Percentiles rank a stretch among this genome's conserved stretches.
Evolutionary conservation across 768 basidiomycete genomes (phyloP).

Genomic region (Trametes punicea): DNA sequence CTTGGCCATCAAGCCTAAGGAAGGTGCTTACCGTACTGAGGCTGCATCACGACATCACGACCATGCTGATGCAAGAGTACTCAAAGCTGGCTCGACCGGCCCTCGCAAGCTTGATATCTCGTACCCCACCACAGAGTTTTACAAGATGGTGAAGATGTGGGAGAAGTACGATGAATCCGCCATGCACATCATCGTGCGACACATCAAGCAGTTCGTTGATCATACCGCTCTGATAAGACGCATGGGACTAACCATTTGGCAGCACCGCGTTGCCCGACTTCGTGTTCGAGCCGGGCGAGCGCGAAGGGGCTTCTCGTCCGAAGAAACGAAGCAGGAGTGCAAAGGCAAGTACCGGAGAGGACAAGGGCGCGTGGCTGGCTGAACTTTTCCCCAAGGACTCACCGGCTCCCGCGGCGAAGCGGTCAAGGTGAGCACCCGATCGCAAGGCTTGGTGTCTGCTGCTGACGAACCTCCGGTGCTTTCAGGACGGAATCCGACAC

Average conservation of each 20-base stretch:
- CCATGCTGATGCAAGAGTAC: slow-evolving; percentile 1
- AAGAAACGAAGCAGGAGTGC: slow-evolving; percentile 65
- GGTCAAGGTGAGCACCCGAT: slow-evolving; percentile 5
- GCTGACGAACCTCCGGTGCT: not conserved
- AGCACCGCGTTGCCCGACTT: slow-evolving; percentile 78
- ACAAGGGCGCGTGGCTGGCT: not conserved
- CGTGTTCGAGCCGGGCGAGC: slow-evolving; percentile 79
- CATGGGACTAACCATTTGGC: slow-evolving; percentile 1
- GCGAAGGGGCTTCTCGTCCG: slow-evolving; percentile 62
- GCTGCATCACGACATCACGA: not conserved
- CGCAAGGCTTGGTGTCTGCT: not conserved
- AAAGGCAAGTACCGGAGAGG: slow-evolving; percentile 7
- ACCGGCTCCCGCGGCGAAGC: slow-evolving; percentile 13
- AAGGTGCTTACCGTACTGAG: slow-evolving; percentile 55
- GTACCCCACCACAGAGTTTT: slow-evolving; percentile 94
- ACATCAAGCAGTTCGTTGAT: slow-evolving; percentile 70
- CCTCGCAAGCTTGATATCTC: slow-evolving; percentile 91
- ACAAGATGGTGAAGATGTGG: slow-evolving; percentile 91
- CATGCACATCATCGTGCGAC: slow-evolving; percentile 92
- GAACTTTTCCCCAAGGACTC: slow-evolving; percentile 9
- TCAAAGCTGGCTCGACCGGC: slow-evolving; percentile 67
- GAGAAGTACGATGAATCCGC: slow-evolving; percentile 87
- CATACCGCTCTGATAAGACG: slow-evolving; percentile 26
- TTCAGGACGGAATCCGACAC: slow-evolving; percentile 6
- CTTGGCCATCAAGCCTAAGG: slow-evolving; percentile 88